Base-by-base conservation (phyloP, 106 monocot genomes). In the Agapanthus africanus region DNA sequence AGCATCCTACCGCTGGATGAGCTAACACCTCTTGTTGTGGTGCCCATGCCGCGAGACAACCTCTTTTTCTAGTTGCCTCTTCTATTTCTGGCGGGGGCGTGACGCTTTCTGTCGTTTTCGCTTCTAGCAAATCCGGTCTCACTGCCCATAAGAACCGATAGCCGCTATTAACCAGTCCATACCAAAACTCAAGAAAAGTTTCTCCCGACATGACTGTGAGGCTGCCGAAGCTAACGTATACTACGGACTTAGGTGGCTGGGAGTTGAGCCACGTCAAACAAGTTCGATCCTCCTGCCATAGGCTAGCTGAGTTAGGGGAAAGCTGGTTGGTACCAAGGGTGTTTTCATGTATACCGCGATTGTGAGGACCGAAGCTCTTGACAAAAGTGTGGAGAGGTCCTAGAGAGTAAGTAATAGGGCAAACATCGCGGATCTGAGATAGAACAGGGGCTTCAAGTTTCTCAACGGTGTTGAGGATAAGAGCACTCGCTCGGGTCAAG, bases 111-210 rank as follows among this genome's bases (percentile, higher is more conserved):
- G 44, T 65, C 52, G 19, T n/a, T 47, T 31, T 28, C 59, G 16
- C 39, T 4, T 23, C 35, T 2, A 61, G 34, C 16, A 71, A 15
- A 37, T 71, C 65, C 5, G 51, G 47, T 27, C 67, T 19, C 46
- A 67, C 4, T 7, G 47, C 47, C 67, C 67, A 67, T 1, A 67
- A 11, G 21, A 47, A 67, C 30, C 66, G 7, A 10, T 77, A 75
- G 9, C 87, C 80, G 71, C 87, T 87, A 9, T 33, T 63, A n/a
- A 30, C 59, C 11, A 60, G 32, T 27, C 59, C 59, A 33, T 30
- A 11, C 59, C 59, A 33, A 27, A 60, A 60, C 59, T 60, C 59
- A 27, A 33, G 30, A 28, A 60, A n/a, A 5, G 25, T 11, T 27
- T 60, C 59, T 30, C 32, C 16, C 11, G 59, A 60, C 25, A 60